phyloP scores from a whole-genome alignment of 2,329 filamentous ascomycete genomes.

The Penicillium palitans region DNA sequence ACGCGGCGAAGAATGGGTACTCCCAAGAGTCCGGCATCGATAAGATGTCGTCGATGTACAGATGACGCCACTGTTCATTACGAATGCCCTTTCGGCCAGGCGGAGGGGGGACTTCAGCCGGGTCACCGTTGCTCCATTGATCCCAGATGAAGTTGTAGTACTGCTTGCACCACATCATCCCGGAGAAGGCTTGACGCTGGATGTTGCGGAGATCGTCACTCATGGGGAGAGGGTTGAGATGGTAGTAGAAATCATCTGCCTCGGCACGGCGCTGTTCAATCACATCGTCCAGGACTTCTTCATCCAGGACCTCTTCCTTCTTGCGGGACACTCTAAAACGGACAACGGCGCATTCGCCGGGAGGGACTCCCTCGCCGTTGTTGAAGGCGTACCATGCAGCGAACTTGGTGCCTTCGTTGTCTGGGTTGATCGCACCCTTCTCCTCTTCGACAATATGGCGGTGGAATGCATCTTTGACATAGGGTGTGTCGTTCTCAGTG shows the following conservation, averaged over 20 bases:
- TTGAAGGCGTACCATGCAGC: constrained; percentile 92
- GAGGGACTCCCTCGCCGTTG: constrained; percentile 79
- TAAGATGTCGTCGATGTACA: constrained; percentile 90
- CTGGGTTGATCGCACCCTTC: constrained; percentile 78
- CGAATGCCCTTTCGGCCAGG: constrained; percentile 74
- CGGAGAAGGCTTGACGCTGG: constrained; percentile 88
- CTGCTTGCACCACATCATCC: constrained; percentile 99
- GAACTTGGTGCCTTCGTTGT: constrained; percentile 77
- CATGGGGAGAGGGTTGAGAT: constrained; percentile 90
- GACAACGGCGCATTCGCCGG: constrained; percentile 92
- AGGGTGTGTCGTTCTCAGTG: constrained; percentile 74
- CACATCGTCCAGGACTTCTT: constrained; percentile 88
- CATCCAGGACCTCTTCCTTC: constrained; percentile 77
- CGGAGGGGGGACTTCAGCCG: constrained; percentile 81
- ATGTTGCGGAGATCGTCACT: constrained; percentile 91
- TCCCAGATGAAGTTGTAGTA: constrained; percentile 97
- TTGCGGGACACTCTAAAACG: constrained; percentile 83
- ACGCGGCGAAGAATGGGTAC: constrained; percentile 96
- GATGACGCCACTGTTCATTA: constrained; percentile 89
- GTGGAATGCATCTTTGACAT: constrained; percentile 96
- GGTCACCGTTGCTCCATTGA: constrained; percentile 95
- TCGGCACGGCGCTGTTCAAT: constrained; percentile 84
- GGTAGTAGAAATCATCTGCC: constrained; percentile 93
- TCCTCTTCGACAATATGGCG: constrained; percentile 79
- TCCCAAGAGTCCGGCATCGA: constrained; percentile 99